Evolutionary conservation across 2,329 filamentous ascomycete species (phyloP).

Genomic region (Scytalidium lignicola): DNA sequence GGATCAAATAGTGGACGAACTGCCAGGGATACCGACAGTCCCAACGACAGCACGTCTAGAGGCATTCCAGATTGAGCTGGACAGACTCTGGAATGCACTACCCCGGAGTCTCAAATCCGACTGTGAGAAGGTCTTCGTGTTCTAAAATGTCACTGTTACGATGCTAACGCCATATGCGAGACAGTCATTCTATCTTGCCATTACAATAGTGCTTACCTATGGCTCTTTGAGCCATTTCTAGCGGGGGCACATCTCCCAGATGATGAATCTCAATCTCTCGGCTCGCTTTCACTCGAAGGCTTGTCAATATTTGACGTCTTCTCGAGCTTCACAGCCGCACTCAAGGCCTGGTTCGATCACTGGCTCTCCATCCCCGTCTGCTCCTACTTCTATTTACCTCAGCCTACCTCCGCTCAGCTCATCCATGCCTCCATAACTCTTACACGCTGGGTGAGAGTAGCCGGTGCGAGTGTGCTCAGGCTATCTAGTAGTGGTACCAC

Average conservation of each 20-base stretch:
- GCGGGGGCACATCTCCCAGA: too few species aligned
- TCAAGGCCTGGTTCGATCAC: slow-evolving; percentile 44
- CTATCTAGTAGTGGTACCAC: too few species aligned
- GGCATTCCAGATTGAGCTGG: slow-evolving; percentile 33
- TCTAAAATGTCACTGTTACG: too few species aligned
- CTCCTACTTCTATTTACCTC: slow-evolving; percentile 41
- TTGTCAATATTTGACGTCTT: slow-evolving; percentile 43
- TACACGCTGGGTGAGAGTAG: slow-evolving; percentile 46
- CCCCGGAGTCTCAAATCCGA: too few species aligned
- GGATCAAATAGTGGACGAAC: slow-evolving; percentile 3
- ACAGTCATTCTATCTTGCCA: too few species aligned
- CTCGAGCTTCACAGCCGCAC: slow-evolving; percentile 41
- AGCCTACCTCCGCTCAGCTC: slow-evolving; percentile 39
- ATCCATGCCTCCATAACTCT: slow-evolving; percentile 47
- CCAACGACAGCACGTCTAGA: slow-evolving; percentile 38
- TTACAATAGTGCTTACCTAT: too few species aligned
- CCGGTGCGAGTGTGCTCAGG: too few species aligned
- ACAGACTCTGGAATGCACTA: too few species aligned
- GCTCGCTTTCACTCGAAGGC: slow-evolving; percentile 31
- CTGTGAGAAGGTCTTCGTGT: too few species aligned
- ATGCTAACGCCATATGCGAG: too few species aligned
- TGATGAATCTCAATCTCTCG: slow-evolving; percentile 39
- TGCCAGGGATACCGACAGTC: slow-evolving; percentile 14
- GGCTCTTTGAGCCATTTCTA: too few species aligned
- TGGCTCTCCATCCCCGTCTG: slow-evolving; percentile 40